Evolutionary conservation across 1,284 basidiomycete species (phyloP).

Genomic region (Thecaphora thlaspeos): DNA sequence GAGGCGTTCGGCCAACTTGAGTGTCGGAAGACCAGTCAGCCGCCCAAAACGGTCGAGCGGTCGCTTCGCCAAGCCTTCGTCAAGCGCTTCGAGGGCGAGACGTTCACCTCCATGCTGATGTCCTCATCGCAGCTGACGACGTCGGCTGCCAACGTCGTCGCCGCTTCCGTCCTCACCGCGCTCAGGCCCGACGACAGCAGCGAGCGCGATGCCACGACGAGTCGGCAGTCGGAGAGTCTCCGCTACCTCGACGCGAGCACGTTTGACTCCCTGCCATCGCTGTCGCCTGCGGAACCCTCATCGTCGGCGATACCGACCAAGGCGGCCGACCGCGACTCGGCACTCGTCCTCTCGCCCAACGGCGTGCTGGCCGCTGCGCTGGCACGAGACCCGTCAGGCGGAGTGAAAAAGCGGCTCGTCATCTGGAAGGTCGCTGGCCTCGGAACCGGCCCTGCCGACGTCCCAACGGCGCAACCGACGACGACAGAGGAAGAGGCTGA

Average conservation of each 20-base stretch:
- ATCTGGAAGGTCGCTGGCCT: constrained; percentile 9
- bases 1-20: constrained; percentile 32
- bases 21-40: constrained; percentile 26
- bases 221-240: neutral
- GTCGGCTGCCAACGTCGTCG: neutral
- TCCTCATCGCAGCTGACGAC: too few relatives aligned
- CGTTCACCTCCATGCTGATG: neutral
- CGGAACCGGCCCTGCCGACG: too few relatives aligned
- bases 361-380: constrained; percentile 17
- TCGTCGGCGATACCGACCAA: too few relatives aligned
- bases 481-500: constrained; percentile 1
- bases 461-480: constrained; percentile 2
- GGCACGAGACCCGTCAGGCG: neutral
- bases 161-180: neutral
- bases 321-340: neutral
- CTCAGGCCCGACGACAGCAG: too few relatives aligned
- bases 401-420: constrained; percentile 5
- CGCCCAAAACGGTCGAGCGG: constrained; percentile 25
- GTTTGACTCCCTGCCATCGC: neutral
- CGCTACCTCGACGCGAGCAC: neutral
- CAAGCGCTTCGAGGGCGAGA: neutral
- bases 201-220: too few relatives aligned
- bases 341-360: constrained; percentile 20
- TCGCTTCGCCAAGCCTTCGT: constrained; percentile 10
- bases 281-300: neutral